phyloP scores from a whole-genome alignment of 2,329 filamentous ascomycete genomes.

The Phoma herbarum region DNA sequence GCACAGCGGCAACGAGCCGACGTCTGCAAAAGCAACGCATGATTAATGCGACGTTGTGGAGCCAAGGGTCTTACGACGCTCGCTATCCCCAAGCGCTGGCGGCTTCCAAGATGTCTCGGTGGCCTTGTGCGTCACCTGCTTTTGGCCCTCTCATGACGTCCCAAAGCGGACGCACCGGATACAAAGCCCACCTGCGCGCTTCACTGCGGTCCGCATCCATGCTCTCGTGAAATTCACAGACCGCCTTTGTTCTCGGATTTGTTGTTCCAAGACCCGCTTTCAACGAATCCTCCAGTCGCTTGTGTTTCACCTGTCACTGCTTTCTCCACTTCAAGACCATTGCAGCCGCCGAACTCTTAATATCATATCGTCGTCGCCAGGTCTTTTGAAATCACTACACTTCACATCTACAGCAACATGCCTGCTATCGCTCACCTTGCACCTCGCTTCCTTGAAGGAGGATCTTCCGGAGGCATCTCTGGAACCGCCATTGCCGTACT shows the following conservation, averaged over 20 bases:
- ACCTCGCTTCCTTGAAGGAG: slow-evolving; percentile 25
- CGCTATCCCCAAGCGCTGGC: slow-evolving; percentile 25
- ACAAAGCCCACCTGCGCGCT: slow-evolving; percentile 33
- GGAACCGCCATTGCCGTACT: slow-evolving; percentile 36
- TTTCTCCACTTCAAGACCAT: slow-evolving; percentile 17
- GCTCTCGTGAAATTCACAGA: slow-evolving; percentile 26
- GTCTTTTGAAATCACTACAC: neutral
- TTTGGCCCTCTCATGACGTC: slow-evolving; percentile 28
- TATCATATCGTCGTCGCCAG: slow-evolving; percentile 6
- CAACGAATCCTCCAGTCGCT: slow-evolving; percentile 21
- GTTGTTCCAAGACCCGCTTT: slow-evolving; percentile 24
- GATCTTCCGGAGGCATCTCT: slow-evolving; percentile 24
- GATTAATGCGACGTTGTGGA: slow-evolving; percentile 15
- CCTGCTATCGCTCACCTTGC: slow-evolving; percentile 28
- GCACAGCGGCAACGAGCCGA: slow-evolving; percentile 12
- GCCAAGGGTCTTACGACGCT: slow-evolving; percentile 13
- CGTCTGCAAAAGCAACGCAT: slow-evolving; percentile 19
- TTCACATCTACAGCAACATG: slow-evolving; percentile 23
- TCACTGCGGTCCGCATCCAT: slow-evolving; percentile 23
- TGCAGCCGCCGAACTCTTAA: slow-evolving; percentile 16
- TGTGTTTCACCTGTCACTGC: slow-evolving; percentile 22
- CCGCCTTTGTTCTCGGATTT: slow-evolving; percentile 19
- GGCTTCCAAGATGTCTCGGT: slow-evolving; percentile 24
- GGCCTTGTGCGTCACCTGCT: slow-evolving; percentile 25
- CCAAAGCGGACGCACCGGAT: slow-evolving; percentile 29